phyloP scores from a whole-genome alignment of 345 rosid genomes.

The Eucalyptus tenuipes region DNA sequence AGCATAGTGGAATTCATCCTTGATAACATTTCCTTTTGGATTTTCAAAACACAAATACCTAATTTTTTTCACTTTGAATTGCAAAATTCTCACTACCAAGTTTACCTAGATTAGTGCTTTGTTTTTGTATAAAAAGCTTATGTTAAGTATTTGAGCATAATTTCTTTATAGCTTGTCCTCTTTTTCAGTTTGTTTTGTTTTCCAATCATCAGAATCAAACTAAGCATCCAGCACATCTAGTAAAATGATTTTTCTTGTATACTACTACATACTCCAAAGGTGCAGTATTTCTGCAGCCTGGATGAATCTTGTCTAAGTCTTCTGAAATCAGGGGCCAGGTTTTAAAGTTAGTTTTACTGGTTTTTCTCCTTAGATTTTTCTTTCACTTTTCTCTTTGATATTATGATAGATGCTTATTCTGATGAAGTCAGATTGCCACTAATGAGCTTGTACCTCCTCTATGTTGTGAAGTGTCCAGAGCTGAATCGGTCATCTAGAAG shows the following conservation, averaged over 20 bases:
- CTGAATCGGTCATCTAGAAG: constrained; percentile 15
- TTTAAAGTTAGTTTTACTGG: not conserved
- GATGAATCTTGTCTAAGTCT: not conserved
- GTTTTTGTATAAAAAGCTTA: not conserved
- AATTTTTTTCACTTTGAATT: not conserved
- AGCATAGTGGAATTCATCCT: not conserved
- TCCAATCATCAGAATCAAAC: not conserved
- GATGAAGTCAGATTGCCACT: not conserved
- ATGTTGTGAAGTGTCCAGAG: constrained; percentile 8
- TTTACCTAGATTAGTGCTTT: not conserved
- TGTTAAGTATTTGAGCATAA: not conserved
- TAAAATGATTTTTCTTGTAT: not conserved
- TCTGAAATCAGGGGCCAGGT: not conserved
- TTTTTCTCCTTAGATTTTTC: not conserved
- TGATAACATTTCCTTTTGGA: not conserved
- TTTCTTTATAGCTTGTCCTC: not conserved
- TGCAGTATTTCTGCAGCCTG: not conserved
- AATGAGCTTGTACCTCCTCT: not conserved
- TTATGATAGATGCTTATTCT: not conserved
- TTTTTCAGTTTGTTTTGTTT: not conserved
- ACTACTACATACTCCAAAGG: not conserved
- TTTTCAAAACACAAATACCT: not conserved
- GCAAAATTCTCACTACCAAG: not conserved
- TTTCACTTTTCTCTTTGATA: not conserved
- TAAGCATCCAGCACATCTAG: not conserved